Evolutionary conservation across 2,329 filamentous ascomycete species (phyloP).

Genomic region (Sclerotinia nivalis): DNA sequence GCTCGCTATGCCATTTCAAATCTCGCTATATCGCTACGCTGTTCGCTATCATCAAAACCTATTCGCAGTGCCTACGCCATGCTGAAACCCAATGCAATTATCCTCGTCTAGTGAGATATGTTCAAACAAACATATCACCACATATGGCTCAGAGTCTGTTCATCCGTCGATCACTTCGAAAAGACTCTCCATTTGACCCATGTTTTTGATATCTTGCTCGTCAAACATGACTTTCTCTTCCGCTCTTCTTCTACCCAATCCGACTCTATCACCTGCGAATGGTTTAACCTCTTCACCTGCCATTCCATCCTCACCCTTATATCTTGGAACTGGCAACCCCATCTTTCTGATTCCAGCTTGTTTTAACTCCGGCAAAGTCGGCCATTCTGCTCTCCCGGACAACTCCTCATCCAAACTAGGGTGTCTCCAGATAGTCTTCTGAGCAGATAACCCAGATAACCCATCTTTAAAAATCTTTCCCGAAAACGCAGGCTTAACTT

Average conservation of each 20-base stretch:
- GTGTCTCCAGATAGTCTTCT: not conserved
- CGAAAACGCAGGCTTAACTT: not conserved
- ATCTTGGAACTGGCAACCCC: not conserved
- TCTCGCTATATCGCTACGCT: not conserved
- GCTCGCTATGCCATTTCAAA: not conserved
- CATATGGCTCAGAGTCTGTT: too few species aligned
- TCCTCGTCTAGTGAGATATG: not conserved
- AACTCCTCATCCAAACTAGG: not conserved
- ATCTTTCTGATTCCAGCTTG: not conserved
- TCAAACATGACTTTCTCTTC: not conserved
- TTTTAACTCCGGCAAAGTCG: conserved; percentile 11
- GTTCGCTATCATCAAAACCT: not conserved
- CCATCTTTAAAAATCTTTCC: conserved; percentile 2
- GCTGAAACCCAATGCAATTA: not conserved
- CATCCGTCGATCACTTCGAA: not conserved
- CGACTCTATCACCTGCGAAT: not conserved
- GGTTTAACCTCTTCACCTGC: not conserved
- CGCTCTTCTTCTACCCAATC: not conserved
- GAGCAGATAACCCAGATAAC: not conserved
- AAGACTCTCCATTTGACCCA: not conserved
- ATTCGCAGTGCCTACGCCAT: not conserved
- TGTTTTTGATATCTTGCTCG: not conserved
- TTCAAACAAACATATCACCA: not conserved
- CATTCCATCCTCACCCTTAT: not conserved
- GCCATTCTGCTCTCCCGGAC: not conserved